Base-by-base conservation (phyloP, 2,329 filamentous ascomycete species). In the Fusarium mangiferae region DNA sequence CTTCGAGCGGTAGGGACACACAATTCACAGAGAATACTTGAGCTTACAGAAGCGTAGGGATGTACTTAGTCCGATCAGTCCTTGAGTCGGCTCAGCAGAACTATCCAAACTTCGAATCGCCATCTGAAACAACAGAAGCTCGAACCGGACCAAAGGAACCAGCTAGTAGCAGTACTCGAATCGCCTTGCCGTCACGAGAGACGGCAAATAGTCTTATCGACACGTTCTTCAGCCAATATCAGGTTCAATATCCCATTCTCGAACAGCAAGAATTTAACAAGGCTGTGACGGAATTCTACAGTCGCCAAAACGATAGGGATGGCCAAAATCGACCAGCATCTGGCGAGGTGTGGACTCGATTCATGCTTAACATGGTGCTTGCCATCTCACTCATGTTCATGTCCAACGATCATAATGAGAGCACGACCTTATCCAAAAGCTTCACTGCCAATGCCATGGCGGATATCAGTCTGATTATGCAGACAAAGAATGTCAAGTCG, bases 301-400 rank as follows among this genome's bases (percentile, higher is more conserved):
- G 42, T 20, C 18, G 7, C 13, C 41, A 49, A 2, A 18, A 55
- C 17, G 18, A 24, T 5, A 26, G 24, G 8, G n/a, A 9, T 3
- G 2, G 17, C 3, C 15, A 17, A 10, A 45, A 26, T 15, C 10
- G 28, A 0, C 5, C n/a, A 2, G 14, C 7, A 22, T 11, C 63
- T 9, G 15, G 36, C 2, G 66, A 68, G 8, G 26, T 68, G 4
- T 45, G 64, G n/a, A 51, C 28, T 4, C 55, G 55, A 6, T 68
- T 68, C 12, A 68, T 68, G 66, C 58, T 68, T 0, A 68, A 68
- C n/a, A 68, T 68, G 66, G 55, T 68, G 2, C 55, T 68, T 44
- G 35, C 64, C 1, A 68, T 68, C 6, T 46, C 66, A 2, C 46
- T 68, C 3, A 62, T 54, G 28, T 62, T 61, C 4, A 68, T 68